These are phyloP conservation scores for Prunus salicina DNA, from an alignment of 306 rosid genomes.

Conservation along the genomic window DNA sequence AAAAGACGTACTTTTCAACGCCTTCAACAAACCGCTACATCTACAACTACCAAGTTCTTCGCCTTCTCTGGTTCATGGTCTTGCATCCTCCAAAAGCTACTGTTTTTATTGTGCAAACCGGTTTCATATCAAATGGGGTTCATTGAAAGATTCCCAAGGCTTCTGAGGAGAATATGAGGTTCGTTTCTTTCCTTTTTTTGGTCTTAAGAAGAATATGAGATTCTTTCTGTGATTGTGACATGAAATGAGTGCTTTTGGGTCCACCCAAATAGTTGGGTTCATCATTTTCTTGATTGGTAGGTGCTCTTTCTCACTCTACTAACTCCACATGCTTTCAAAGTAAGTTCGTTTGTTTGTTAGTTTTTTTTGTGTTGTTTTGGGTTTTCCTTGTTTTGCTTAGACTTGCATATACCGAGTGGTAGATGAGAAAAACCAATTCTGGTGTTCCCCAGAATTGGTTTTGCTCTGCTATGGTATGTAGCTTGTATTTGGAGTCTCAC, in stretches of 20 bases:
- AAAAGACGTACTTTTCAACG: not conserved
- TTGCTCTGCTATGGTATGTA: conserved; percentile 15
- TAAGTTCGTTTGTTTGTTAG: too few species aligned
- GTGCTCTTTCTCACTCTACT: not conserved
- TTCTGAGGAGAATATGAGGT: not conserved
- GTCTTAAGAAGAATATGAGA: not conserved
- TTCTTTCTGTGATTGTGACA: not conserved
- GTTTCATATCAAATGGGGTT: not conserved
- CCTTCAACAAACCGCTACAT: not conserved
- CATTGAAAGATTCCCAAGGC: not conserved
- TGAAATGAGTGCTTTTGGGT: not conserved
- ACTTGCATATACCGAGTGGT: not conserved
- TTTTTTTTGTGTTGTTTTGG: too few species aligned
- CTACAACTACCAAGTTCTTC: not conserved
- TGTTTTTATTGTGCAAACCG: not conserved
- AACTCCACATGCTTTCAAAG: not conserved
- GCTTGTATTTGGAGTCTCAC: not conserved
- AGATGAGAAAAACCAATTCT: not conserved
- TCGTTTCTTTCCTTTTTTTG: not conserved
- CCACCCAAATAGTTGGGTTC: not conserved
- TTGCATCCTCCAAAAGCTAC: not conserved
- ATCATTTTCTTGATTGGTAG: conserved; percentile 6
- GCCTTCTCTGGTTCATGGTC: not conserved
- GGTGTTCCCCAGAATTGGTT: not conserved
- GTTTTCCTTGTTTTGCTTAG: not conserved